Base-by-base conservation (phyloP, 2,329 filamentous ascomycete genomes). In the Metarhizium guizhouense region DNA sequence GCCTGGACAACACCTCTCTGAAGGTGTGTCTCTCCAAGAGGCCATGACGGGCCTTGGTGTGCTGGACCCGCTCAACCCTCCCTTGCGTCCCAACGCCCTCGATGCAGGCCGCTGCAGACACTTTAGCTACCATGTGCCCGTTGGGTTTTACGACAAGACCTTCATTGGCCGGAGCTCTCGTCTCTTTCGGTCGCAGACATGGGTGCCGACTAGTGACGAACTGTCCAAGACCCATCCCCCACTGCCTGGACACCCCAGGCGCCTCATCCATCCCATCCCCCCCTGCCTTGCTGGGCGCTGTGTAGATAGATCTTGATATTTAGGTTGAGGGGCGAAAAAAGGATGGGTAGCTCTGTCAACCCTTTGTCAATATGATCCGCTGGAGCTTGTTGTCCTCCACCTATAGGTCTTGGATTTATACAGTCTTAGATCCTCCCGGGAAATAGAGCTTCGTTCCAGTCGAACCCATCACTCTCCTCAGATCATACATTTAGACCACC, bases 401-500 rank as follows among this genome's bases (percentile, higher is more conserved):
- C 66, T 61, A 63, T 63, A 59, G 63, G 69, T 70, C 67, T 71
- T 67, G 68, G 68, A 68, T 70, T 69, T 70, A 71, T 70, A 70
- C 65, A 66, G 59, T 62, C 64, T 62, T 63, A 61, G 56, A 59
- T 67, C 66, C 67, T 66, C 63, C 68, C 57, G 55, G 61, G 60
- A 61, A 58, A 61, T 57, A 47, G 47, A 48, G 59, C 63, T 67
- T 60, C 71, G 69, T 73, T 71, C 71, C 71, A 73, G 70, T 72
- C 64, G 57, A 61, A 56, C 58, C 59, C 63, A 60, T 67, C 62
- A 64, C 63, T 67, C 67, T 63, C 58, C 61, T 63, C 64, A 60
- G 63, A 66, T 64, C 65, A 66, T 72, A 72, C 70, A 71, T 71
- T 62, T 72, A 72, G 71, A 67, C 68, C 68, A 67, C 68, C 68